Evolutionary conservation across 371 early-diverging fungal genomes (phyloP).

Genomic region (Rhizopus microsporus): DNA sequence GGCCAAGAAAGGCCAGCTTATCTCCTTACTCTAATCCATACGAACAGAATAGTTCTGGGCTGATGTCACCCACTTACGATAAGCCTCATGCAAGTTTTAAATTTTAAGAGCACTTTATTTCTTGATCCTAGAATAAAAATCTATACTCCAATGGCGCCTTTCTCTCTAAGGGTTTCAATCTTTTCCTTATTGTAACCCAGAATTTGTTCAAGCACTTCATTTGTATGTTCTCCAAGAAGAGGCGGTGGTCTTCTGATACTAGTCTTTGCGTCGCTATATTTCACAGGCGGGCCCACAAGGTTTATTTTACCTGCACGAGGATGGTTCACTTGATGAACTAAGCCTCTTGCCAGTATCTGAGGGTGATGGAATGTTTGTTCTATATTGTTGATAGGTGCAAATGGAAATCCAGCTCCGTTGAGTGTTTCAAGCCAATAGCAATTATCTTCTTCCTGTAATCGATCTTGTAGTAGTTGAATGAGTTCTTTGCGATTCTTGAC

Average conservation of each 20-base stretch:
- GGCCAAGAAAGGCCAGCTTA: slow-evolving; percentile 1
- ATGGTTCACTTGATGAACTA: slow-evolving; percentile 83
- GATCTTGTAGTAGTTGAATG: slow-evolving; percentile 52
- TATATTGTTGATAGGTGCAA: slow-evolving; percentile 87
- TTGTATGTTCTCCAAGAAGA: slow-evolving; percentile 85
- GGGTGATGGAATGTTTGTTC: slow-evolving; percentile 86
- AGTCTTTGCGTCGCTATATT: slow-evolving; percentile 70
- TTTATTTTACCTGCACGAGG: slow-evolving; percentile 79
- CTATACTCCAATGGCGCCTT: slow-evolving; percentile 38
- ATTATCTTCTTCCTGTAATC: slow-evolving; percentile 56
- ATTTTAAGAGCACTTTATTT: not conserved
- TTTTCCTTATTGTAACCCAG: slow-evolving; percentile 57
- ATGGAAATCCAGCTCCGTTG: slow-evolving; percentile 74
- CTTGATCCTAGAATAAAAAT: not conserved
- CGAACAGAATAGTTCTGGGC: not conserved
- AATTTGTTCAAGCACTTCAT: slow-evolving; percentile 64
- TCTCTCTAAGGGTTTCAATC: slow-evolving; percentile 36
- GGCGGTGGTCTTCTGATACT: slow-evolving; percentile 82
- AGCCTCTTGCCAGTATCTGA: slow-evolving; percentile 75
- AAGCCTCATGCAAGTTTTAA: not conserved
- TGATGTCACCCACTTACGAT: not conserved
- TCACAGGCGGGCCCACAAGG: slow-evolving; percentile 78
- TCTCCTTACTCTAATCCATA: not conserved
- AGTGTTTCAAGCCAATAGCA: slow-evolving; percentile 66
- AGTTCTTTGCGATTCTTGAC: slow-evolving; percentile 73